Evolutionary conservation across 768 basidiomycete species (phyloP).

Genomic region (Amanita polypyramis): DNA sequence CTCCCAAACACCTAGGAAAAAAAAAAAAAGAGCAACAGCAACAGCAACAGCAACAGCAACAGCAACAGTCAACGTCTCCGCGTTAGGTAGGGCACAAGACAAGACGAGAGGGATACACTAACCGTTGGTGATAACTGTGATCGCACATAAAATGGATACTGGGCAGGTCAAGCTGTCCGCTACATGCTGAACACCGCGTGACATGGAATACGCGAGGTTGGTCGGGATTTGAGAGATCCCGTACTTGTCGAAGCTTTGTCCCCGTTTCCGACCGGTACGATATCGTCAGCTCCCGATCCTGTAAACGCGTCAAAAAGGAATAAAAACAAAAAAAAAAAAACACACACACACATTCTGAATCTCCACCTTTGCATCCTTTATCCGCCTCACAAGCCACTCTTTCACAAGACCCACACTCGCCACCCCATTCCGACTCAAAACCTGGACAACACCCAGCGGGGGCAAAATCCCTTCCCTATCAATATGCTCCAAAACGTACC

Average conservation of each 20-base stretch:
- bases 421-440: conserved; percentile 80
- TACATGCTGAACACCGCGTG: conserved; percentile 84
- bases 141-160: conserved; percentile 97
- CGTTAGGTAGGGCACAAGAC: too few species aligned
- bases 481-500: conserved; percentile 61
- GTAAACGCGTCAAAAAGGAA: not conserved
- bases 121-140: conserved; percentile 93
- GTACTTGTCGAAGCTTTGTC: conserved; percentile 70
- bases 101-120: not conserved
- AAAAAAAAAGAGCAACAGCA: too few species aligned
- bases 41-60: too few species aligned
- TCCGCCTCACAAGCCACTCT: conserved; percentile 78
- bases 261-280: conserved; percentile 84
- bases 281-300: conserved; percentile 83
- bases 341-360: conserved; percentile 60
- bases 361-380: conserved; percentile 62
- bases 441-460: conserved; percentile 82
- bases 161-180: conserved; percentile 85
- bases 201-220: conserved; percentile 89
- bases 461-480: conserved; percentile 78
- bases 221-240: conserved; percentile 67
- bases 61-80: too few species aligned
- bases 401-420: conserved; percentile 89
- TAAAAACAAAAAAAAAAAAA: conserved; percentile 3
- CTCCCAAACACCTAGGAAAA: conserved; percentile 85